Evolutionary conservation across 1,284 basidiomycete species (phyloP), one percentile per base, ranked within the genome.

Genomic region (Hymenochaete sp.): DNA sequence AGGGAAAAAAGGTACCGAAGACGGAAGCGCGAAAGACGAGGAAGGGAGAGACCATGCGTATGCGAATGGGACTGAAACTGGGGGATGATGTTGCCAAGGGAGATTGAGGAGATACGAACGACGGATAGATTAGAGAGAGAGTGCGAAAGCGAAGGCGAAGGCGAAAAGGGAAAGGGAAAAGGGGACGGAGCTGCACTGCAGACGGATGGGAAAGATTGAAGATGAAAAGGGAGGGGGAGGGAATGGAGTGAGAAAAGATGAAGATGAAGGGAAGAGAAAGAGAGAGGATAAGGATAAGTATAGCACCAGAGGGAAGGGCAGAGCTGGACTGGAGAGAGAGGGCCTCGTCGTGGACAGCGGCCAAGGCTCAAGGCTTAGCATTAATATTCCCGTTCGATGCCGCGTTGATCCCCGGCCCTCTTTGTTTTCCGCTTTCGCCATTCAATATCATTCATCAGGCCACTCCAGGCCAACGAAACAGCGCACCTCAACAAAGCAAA

Each of bases 1-100:
- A n/a, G 48, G 5, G 19, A 50, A 2, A 42, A n/a, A 11, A 53
- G 67, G 39, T 47, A 78, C 77, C 69, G 55, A 79, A 73, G 4
- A 51, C 45, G 38, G 50, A 38, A 35, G 53, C 55, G 35, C 55
- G 52, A 36, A 48, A 45, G 33, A 47, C 40, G 33, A 55, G 38
- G 35, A 55, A 52, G 18, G 42, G 25, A 31, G 50, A 75, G 59
- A 50, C 68, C 48, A 60, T 72, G 37, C 29, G 47, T 25, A 22
- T 16, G 13, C 14, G 36, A 3, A 37, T 1, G 35, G 29, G 13
- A 36, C 22, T 25, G 28, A 19, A 35, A 22, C 41, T 53, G 53
- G 52, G 52, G 37, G 52, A 53, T 47, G 44, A 45, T 48, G 55
- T 48, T 52, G 52, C 52, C 31, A 50, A 47, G 49, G 37, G 40